These are phyloP conservation scores for Epichloe brachyelytri DNA, from an alignment of 2,329 filamentous ascomycete species.

Conservation along the genomic window DNA sequence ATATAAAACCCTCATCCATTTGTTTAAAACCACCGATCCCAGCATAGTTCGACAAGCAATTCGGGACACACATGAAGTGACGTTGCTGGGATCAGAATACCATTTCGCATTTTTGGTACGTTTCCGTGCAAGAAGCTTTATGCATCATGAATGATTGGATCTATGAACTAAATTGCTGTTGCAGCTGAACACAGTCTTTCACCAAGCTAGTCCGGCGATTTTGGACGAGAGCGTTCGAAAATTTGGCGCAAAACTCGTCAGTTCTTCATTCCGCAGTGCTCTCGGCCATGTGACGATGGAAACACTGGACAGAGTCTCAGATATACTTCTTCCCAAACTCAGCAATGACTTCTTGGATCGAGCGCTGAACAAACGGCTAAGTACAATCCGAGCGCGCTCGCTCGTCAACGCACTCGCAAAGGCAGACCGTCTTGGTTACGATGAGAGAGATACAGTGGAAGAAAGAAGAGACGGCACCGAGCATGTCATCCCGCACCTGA, in stretches of 20 bases:
- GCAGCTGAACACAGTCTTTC: conserved; percentile 37
- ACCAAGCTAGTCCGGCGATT: conserved; percentile 26
- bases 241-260: conserved; percentile 32
- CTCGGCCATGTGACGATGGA: conserved; percentile 24
- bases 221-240: conserved; percentile 28
- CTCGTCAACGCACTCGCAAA: conserved; percentile 44
- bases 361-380: conserved; percentile 36
- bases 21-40: conserved; percentile 28
- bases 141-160: neutral
- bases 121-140: conserved; percentile 7
- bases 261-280: conserved; percentile 27
- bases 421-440: conserved; percentile 44
- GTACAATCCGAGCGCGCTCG: conserved; percentile 39
- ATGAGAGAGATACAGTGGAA: conserved; percentile 35
- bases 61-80: conserved; percentile 38
- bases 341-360: conserved; percentile 39
- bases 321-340: conserved; percentile 30
- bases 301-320: conserved; percentile 33
- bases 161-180: conserved; percentile 12
- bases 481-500: conserved; percentile 23
- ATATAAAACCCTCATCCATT: conserved; percentile 8
- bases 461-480: conserved; percentile 22
- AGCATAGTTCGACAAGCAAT: conserved; percentile 34
- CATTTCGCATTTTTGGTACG: conserved; percentile 40
- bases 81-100: conserved; percentile 36